Base-by-base conservation (phyloP, 192 early-diverging fungal species). In the Backusella circina region DNA sequence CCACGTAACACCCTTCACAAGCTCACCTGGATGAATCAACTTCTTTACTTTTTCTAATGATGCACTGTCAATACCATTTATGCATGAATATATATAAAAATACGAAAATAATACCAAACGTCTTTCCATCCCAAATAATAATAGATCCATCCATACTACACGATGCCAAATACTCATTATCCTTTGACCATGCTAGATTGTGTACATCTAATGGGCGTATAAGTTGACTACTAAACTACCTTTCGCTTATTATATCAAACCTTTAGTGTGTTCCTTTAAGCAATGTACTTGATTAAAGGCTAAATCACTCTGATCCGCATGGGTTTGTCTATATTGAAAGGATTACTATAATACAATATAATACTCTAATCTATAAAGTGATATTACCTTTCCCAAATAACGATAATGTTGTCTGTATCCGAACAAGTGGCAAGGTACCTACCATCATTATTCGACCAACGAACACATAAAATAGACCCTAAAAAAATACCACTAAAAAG, bases 1-100 rank as follows among this genome's bases (percentile, higher is more conserved):
- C 89, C 95, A 99, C 1, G 96, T 90, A 6, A 99, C 77, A 12
- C 98, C 98, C 83, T 99, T 99, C 26, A 99, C 98, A 82, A 98
- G 97, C 44, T 93, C 95, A 30, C 81, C 68, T 69, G 97, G 96
- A 28, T 83, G 85, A 54, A 89, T 85, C 30, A 97, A 77, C 61
- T 84, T 90, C 3, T 85, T 84, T 21, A 97, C 70, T 8, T 86
- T 82, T 30, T 91, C 89, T 51, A 30, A 39, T 38, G 9, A 65
- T 32, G 26, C 18, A n/a, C 5, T 28, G 9, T 21, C 67, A n/a
- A 47, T 23, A 38, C 10, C 13, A 18, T 16, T 33, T 72, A 18
- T 12, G 30, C 18, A 26, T n/a, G n/a, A n/a, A 50, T 23, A 50
- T 36, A 68, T 7, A 16, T 13, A 32, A 44, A 64, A 26, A 4